Percentiles rank a stretch among this genome's conserved stretches.
These are phyloP conservation scores for Luvunga scandens DNA, from an alignment of 345 rosid genomes.

Conservation along the genomic window DNA sequence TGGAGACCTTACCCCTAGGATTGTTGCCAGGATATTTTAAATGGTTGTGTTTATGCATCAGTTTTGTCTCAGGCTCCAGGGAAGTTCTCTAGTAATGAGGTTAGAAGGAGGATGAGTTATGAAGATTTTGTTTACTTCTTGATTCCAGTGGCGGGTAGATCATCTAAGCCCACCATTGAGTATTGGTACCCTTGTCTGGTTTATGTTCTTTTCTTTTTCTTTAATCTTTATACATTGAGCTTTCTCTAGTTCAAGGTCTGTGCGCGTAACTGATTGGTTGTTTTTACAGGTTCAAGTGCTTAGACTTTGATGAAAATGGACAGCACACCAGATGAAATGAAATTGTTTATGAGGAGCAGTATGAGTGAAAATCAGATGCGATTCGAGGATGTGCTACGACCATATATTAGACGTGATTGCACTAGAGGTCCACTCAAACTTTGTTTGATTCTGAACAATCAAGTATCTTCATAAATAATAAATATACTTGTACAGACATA, in stretches of 20 bases:
- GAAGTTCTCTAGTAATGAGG: constrained; percentile 57
- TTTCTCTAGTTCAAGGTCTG: too few species aligned
- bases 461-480: not conserved
- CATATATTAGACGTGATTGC: not conserved
- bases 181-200: constrained; percentile 50
- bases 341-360: too few species aligned
- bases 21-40: constrained; percentile 80
- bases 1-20: constrained; percentile 82
- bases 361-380: too few species aligned
- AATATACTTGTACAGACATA: not conserved
- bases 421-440: not conserved
- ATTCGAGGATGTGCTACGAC: too few species aligned
- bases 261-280: too few species aligned
- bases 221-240: too few species aligned
- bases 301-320: too few species aligned
- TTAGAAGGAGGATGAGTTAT: constrained; percentile 85
- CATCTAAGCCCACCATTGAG: constrained; percentile 79
- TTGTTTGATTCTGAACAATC: too few species aligned
- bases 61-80: constrained; percentile 53
- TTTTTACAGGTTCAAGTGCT: too few species aligned
- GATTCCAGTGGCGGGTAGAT: constrained; percentile 83
- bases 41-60: constrained; percentile 47
- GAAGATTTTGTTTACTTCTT: constrained; percentile 94
- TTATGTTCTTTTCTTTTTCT: too few species aligned
- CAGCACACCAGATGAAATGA: too few species aligned